Evolutionary conservation across 495 filamentous ascomycete species (phyloP).

Genomic region (Trichoderma erinaceum): DNA sequence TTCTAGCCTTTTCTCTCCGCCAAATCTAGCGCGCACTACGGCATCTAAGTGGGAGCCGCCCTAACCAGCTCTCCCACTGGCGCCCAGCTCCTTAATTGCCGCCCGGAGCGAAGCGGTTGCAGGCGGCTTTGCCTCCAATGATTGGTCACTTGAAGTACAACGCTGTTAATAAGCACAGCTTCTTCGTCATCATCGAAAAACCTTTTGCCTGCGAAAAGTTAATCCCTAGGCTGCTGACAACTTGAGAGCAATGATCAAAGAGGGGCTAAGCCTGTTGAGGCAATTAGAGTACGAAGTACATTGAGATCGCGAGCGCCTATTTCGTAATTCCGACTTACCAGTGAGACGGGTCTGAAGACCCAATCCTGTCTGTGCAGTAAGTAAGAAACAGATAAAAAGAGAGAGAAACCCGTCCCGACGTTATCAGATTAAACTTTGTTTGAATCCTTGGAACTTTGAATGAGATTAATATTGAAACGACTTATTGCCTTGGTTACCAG

Average conservation of each 20-base stretch:
- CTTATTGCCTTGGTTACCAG: conserved; percentile 3
- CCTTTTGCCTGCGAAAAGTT: neutral
- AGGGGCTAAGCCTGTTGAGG: neutral
- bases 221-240: neutral
- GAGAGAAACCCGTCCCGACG: neutral
- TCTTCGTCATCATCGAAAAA: neutral
- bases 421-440: neutral
- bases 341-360: neutral
- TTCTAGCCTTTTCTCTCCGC: neutral
- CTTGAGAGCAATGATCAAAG: neutral
- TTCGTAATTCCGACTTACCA: neutral
- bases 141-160: neutral
- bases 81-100: neutral
- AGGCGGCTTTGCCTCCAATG: neutral
- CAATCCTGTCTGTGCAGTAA: neutral
- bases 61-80: neutral
- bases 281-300: neutral
- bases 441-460: neutral
- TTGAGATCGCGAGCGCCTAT: neutral
- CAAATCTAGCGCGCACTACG: neutral
- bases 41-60: neutral
- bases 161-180: neutral
- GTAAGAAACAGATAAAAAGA: neutral
- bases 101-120: neutral
- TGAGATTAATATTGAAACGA: neutral